Evolutionary conservation across 2,329 filamentous ascomycete species (phyloP).

Genomic region (Aspergillus clavatus): DNA sequence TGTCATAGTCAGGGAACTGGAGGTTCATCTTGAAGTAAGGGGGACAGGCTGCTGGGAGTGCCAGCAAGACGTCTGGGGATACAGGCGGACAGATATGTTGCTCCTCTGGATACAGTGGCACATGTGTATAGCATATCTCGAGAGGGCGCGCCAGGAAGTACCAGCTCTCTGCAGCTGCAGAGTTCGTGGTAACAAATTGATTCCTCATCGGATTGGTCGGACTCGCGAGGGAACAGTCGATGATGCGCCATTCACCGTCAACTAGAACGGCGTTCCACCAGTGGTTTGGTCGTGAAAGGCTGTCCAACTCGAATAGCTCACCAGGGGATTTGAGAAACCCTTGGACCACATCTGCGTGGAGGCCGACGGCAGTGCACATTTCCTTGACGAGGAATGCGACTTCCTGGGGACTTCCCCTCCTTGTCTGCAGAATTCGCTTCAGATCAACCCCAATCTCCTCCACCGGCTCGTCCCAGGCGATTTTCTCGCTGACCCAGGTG

Average conservation of each 20-base stretch:
- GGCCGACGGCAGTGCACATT: slow-evolving; percentile 86
- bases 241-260: slow-evolving; percentile 92
- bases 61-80: slow-evolving; percentile 76
- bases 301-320: slow-evolving; percentile 73
- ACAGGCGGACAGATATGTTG: slow-evolving; percentile 91
- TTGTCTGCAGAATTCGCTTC: slow-evolving; percentile 74
- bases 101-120: slow-evolving; percentile 79
- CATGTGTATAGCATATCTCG: slow-evolving; percentile 92
- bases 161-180: slow-evolving; percentile 72
- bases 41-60: slow-evolving; percentile 79
- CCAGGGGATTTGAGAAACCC: slow-evolving; percentile 90
- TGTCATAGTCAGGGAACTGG: slow-evolving; percentile 85
- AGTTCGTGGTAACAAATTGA: slow-evolving; percentile 68
- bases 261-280: slow-evolving; percentile 96
- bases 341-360: slow-evolving; percentile 79
- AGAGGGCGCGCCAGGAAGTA: slow-evolving; percentile 89
- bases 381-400: slow-evolving; percentile 82
- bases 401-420: slow-evolving; percentile 80
- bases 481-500: slow-evolving; percentile 93
- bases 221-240: slow-evolving; percentile 88
- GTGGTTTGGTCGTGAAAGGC: slow-evolving; percentile 84
- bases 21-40: slow-evolving; percentile 79
- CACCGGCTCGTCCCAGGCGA: slow-evolving; percentile 92
- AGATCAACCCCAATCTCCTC: slow-evolving; percentile 75
- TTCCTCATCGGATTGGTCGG: slow-evolving; percentile 80